Conservation (phyloP, 352 stramenopile species). For the Pythium sp. region DNA sequence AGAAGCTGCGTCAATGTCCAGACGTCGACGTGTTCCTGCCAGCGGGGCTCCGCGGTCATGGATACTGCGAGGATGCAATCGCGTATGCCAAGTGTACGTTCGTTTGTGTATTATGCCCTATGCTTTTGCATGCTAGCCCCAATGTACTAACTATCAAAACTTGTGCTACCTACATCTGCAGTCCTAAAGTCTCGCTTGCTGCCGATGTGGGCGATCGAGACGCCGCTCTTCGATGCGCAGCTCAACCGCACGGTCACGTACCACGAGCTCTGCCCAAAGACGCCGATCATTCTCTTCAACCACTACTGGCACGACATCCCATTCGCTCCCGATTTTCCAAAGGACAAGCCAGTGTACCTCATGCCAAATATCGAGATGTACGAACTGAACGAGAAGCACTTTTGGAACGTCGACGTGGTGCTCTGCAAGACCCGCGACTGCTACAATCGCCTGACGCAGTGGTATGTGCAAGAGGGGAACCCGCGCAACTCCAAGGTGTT, state of each 20-base stretch:
- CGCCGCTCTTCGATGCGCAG: slow-evolving; percentile 27
- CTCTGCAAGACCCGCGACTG: slow-evolving; percentile 51
- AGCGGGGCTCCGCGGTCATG: slow-evolving; percentile 18
- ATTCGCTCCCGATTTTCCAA: slow-evolving; percentile 24
- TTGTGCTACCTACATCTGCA: background rate
- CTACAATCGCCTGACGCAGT: slow-evolving; percentile 34
- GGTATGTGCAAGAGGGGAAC: slow-evolving; percentile 62
- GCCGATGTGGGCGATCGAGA: slow-evolving; percentile 6
- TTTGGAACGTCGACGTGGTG: slow-evolving; percentile 38
- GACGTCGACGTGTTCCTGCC: slow-evolving; percentile 36
- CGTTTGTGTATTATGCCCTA: background rate
- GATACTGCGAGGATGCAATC: slow-evolving; percentile 48
- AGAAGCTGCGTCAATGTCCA: slow-evolving; percentile 28
- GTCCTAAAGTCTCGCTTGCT: background rate
- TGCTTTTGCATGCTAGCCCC: too few species aligned
- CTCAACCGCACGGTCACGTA: slow-evolving; percentile 33
- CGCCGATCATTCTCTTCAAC: slow-evolving; percentile 51
- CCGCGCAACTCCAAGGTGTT: slow-evolving; percentile 43
- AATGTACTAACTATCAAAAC: background rate
- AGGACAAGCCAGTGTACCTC: slow-evolving; percentile 40
- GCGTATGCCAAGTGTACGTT: slow-evolving; percentile 37
- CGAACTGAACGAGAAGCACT: slow-evolving; percentile 36
- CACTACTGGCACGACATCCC: slow-evolving; percentile 48
- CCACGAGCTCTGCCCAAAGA: slow-evolving; percentile 50
- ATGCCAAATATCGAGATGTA: slow-evolving; percentile 63